Evolutionary conservation across 108 stramenopile species (phyloP), one percentile per base, ranked within the genome.

Genomic region (Skeletonema costatum): DNA sequence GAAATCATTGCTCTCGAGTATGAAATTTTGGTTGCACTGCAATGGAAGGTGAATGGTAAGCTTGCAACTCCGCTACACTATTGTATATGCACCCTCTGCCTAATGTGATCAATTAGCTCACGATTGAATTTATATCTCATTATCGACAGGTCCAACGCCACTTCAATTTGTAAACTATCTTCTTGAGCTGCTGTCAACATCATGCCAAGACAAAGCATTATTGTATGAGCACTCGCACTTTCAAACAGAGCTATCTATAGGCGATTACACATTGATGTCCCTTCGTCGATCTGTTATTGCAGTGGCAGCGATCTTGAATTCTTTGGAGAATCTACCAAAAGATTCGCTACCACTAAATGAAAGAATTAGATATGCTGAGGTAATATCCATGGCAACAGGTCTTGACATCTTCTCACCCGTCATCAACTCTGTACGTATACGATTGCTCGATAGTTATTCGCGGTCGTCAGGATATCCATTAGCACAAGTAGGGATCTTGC

Each of bases 1-100:
- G 93, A 94, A 60, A 90, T 94, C 70, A 83, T 82, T 32, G 67
- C 75, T 5, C 87, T 86, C 83, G 93, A 94, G 71, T 60, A 87
- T 71, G 86, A 84, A 25, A 87, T 94, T 48, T 53, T 94, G 50
- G 73, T 85, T 13, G 90, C 88, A 13, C 58, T 94, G 21, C 73
- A 85, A 16, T 94, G 91, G 90, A 73, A 87, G 59, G 73, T 92
- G 30, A 83, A 80, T 70, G 88, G 89, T 29, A 90, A 89, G 31
- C 89, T 90, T 2, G 51, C 88, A 11, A 14, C 12, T 42, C 41
- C 10, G 11, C 12, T 12, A 42, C 41, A 36, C 36, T 6, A 36
- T 25, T 25, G 25, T 25, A 25, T 36, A 36, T 36, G 36, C 36
- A 8, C 36, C 36, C 13, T 13, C 41, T 42, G 11, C 19, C 6